Evolutionary conservation across 768 basidiomycete species (phyloP), one percentile per base, ranked within the genome.

Genomic region (Ephemerocybe angulata): DNA sequence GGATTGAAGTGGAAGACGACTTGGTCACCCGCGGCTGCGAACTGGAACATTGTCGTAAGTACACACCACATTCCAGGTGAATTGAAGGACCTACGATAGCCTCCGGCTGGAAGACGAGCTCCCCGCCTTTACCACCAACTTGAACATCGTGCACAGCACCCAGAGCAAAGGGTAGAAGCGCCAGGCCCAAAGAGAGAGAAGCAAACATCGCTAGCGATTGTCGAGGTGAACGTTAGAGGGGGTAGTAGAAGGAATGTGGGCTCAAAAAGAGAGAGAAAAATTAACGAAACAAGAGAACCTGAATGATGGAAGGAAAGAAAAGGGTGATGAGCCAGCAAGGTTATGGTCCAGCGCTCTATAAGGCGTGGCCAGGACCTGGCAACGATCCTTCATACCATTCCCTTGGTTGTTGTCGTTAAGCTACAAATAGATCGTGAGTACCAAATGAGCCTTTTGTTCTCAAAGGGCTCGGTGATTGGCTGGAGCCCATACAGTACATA

Each of bases 1-100:
- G 79, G 76, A 55, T 78, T 69, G 71, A 84, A 86, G 56, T 79
- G 77, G 72, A 84, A 86, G 55, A 80, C 73, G 46, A 86, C 81
- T 65, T 80, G 79, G 65, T 86, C 84, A 50, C 83, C 83, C 53
- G 70, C 63, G 19, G 81, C 83, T 54, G 64, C 63, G 80, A 81
- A 60, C 19, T 61, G 37, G 41, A 42, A 24, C 15, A 52, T 30
- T 7, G 27, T 56, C 17, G 37, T 13, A 44, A 47, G 24, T 25
- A 40, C 41, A 25, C 30, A 47, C 41, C 15, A 17, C 13, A 51
- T 52, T 24, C 51, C 8, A 48, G 46, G 8, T 27, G 35, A 44
- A 41, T 43, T 28, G 28, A 6, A 5, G 29, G 11, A 65, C 78
- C 47, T 61, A 83, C 82, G 56, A 84, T 75, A n/a, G 78, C 76